Percentiles rank a stretch among this genome's conserved stretches.
Evolutionary conservation across 2,329 filamentous ascomycete genomes (phyloP).

Genomic region (Fusarium abutilonis): DNA sequence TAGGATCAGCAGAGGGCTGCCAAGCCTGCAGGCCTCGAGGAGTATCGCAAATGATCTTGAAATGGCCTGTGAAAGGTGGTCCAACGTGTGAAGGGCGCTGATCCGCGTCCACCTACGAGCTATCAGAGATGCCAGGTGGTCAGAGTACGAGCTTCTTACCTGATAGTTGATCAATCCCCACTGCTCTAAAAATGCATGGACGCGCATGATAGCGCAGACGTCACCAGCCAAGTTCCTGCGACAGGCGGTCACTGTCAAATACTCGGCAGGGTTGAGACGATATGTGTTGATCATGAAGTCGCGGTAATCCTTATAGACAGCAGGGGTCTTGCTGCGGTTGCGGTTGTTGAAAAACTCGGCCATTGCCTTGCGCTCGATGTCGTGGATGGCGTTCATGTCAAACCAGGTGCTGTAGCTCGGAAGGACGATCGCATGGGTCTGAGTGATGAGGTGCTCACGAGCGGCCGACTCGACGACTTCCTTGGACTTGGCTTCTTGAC

Average conservation of each 20-base stretch:
- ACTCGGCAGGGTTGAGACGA: conserved; percentile 92
- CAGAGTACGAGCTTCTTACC: conserved; percentile 58
- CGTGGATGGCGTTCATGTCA: conserved; percentile 93
- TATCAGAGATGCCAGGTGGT: conserved; percentile 44
- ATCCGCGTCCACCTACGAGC: conserved; percentile 86
- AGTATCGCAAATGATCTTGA: conserved; percentile 94
- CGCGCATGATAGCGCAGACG: conserved; percentile 98
- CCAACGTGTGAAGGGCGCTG: conserved; percentile 94
- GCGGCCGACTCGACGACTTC: conserved; percentile 85
- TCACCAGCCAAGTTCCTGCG: conserved; percentile 94
- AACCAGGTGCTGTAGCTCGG: conserved; percentile 99
- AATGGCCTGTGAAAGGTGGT: conserved; percentile 96
- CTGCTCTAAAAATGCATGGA: conserved; percentile 96
- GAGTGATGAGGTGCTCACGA: conserved; percentile 88
- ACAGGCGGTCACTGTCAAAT: conserved; percentile 96
- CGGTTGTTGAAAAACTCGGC: conserved; percentile 99
- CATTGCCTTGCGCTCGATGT: conserved; percentile 91
- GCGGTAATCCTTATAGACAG: conserved; percentile 98
- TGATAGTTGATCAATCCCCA: conserved; percentile 99
- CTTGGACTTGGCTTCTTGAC: conserved; percentile 75
- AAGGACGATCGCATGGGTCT: conserved; percentile 94
- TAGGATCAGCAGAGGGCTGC: conserved; percentile 85
- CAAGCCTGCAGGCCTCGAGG: conserved; percentile 93
- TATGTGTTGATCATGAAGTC: conserved; percentile 99
- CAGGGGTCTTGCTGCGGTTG: conserved; percentile 96